Percentiles rank a stretch among this genome's conserved stretches.
phyloP scores from a whole-genome alignment of 2,329 filamentous ascomycete genomes.

The Penicillium sp. region DNA sequence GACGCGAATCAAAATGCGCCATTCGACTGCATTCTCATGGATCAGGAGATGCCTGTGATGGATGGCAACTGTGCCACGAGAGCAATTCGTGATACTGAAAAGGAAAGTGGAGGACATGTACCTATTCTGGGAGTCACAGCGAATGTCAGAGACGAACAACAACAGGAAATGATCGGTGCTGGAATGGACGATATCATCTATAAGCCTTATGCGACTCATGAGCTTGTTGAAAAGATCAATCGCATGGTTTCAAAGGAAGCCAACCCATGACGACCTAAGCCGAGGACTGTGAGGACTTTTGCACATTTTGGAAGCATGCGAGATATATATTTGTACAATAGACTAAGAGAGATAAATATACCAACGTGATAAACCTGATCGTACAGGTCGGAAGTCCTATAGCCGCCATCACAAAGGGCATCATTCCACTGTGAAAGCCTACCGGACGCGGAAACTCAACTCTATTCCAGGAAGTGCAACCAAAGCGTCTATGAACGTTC shows the following conservation, averaged over 20 bases:
- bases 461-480: not conserved
- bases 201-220: slow-evolving; percentile 76
- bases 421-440: not conserved
- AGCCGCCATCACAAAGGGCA: not conserved
- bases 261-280: not conserved
- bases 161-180: slow-evolving; percentile 66
- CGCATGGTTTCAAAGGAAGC: slow-evolving; percentile 42
- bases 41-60: slow-evolving; percentile 82
- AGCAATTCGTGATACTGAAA: slow-evolving; percentile 67
- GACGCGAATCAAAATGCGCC: slow-evolving; percentile 35
- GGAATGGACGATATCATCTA: slow-evolving; percentile 78
- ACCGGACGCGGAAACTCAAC: not conserved
- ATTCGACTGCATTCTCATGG: slow-evolving; percentile 72
- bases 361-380: not conserved
- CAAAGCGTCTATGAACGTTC: slow-evolving; percentile 22
- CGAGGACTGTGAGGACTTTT: not conserved
- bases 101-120: slow-evolving; percentile 46
- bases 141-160: slow-evolving; percentile 73
- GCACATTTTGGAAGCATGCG: not conserved
- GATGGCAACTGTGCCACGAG: slow-evolving; percentile 73
- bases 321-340: not conserved
- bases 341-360: not conserved
- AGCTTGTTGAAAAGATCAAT: slow-evolving; percentile 67
- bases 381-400: too few species aligned
- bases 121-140: slow-evolving; percentile 57